Evolutionary conservation across 768 basidiomycete genomes (phyloP).

Genomic region (Mycena indigotica): DNA sequence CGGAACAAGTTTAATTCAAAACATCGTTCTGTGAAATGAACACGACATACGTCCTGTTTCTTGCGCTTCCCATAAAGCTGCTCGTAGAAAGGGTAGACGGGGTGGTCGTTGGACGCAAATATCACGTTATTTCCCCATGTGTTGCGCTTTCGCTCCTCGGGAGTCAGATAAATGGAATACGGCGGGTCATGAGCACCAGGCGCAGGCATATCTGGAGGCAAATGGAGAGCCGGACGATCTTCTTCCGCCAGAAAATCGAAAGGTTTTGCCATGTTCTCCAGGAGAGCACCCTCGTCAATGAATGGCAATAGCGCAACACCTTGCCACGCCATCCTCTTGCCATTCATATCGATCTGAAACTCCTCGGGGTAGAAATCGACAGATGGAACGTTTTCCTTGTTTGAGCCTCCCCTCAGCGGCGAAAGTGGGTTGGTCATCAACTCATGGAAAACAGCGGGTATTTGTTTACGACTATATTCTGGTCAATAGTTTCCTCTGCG

Average conservation of each 20-base stretch:
- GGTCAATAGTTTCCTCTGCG: conserved; percentile 10
- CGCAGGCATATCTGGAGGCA: conserved; percentile 7
- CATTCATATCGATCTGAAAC: conserved; percentile 99
- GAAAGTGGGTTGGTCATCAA: conserved; percentile 88
- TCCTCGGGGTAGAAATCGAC: conserved; percentile 80
- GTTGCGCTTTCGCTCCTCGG: conserved; percentile 85
- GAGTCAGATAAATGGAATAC: conserved; percentile 50
- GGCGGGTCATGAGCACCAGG: conserved; percentile 11
- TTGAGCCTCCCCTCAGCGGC: conserved; percentile 30
- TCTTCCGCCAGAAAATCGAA: conserved; percentile 14
- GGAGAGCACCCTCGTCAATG: conserved; percentile 82
- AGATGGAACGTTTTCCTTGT: conserved; percentile 49
- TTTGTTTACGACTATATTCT: conserved; percentile 75
- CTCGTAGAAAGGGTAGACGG: conserved; percentile 85
- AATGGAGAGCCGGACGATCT: conserved; percentile 11
- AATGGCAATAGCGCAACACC: conserved; percentile 96
- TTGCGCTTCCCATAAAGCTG: conserved; percentile 89
- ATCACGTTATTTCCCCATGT: conserved; percentile 81
- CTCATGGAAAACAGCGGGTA: conserved; percentile 81
- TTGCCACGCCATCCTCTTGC: conserved; percentile 99
- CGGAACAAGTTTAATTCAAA: conserved; percentile 18
- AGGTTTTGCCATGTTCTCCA: conserved; percentile 72
- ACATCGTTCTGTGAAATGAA: conserved; percentile 2
- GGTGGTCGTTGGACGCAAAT: conserved; percentile 82
- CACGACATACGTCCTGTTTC: conserved; percentile 60